Conservation (phyloP, 1,284 basidiomycete species). For the Megacollybia platyphylla region DNA sequence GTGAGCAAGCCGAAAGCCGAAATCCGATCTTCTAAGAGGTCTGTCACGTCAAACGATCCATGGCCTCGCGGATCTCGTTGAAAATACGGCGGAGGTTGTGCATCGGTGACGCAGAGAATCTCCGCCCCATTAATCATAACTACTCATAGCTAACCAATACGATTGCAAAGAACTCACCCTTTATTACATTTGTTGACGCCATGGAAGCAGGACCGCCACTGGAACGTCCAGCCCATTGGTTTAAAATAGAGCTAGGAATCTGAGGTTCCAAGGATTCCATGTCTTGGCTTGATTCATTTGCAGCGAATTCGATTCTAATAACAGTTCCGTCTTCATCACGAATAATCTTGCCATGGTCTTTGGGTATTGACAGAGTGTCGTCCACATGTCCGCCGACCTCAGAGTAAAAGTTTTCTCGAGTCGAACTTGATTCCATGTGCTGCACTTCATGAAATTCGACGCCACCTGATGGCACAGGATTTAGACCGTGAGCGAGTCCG, state of each 20-base stretch:
- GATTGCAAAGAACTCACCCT: slow-evolving; percentile 18
- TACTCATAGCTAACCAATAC: too few species aligned
- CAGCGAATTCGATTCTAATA: slow-evolving; percentile 56
- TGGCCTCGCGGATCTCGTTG: too few species aligned
- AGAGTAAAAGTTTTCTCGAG: slow-evolving; percentile 4
- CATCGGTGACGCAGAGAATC: too few species aligned
- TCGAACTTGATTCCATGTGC: slow-evolving; percentile 1
- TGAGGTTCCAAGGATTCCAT: slow-evolving; percentile 21
- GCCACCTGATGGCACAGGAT: slow-evolving; percentile 54
- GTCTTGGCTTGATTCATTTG: slow-evolving; percentile 1
- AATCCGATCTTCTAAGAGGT: too few species aligned
- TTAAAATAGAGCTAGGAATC: slow-evolving; percentile 18
- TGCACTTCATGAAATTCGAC: slow-evolving; percentile 21
- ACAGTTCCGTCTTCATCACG: slow-evolving; percentile 78
- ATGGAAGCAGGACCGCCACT: too few species aligned
- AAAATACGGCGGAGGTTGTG: too few species aligned
- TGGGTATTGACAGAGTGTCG: slow-evolving; percentile 27
- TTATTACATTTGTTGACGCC: slow-evolving; percentile 12
- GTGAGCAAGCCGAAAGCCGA: too few species aligned
- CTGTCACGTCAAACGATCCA: too few species aligned
- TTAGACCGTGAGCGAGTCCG: slow-evolving; percentile 58
- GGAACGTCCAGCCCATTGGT: slow-evolving; percentile 20
- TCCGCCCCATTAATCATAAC: too few species aligned
- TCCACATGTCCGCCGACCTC: slow-evolving; percentile 2
- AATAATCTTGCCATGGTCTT: slow-evolving; percentile 76